Percentiles rank a stretch among this genome's conserved stretches.
These are phyloP conservation scores for Mycena floridula DNA, from an alignment of 768 basidiomycete species.

Conservation along the genomic window DNA sequence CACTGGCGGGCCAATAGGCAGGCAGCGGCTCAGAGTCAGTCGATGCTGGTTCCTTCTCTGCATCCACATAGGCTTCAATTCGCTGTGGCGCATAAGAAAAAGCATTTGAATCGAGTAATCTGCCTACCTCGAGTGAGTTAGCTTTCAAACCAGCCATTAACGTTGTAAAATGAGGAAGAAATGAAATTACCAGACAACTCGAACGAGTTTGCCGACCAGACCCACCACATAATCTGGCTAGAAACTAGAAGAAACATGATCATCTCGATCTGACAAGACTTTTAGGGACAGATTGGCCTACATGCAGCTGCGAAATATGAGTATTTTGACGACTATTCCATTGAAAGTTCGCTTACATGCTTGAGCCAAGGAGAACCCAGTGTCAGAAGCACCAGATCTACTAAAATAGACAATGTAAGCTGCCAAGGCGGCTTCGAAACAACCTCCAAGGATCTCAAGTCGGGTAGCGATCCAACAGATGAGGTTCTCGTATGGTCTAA, in stretches of 20 bases:
- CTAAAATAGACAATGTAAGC: constrained; percentile 27
- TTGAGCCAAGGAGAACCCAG: constrained; percentile 33
- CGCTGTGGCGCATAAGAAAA: too few relatives aligned
- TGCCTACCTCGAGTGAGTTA: constrained; percentile 16
- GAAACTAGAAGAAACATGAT: too few relatives aligned
- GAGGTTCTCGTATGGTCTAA: constrained; percentile 28
- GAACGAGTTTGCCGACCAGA: constrained; percentile 16
- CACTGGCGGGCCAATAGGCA: constrained; percentile 47
- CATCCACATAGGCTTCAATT: constrained; percentile 37
- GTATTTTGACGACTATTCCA: not conserved
- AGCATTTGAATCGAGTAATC: too few relatives aligned
- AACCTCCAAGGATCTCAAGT: constrained; percentile 35
- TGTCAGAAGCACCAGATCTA: constrained; percentile 20
- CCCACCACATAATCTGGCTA: constrained; percentile 13
- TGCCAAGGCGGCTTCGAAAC: constrained; percentile 37
- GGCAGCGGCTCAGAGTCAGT: constrained; percentile 32
- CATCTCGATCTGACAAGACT: too few relatives aligned
- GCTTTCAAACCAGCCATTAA: not conserved
- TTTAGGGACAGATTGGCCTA: too few relatives aligned
- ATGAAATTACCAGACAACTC: constrained; percentile 15
- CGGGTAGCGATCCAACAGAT: constrained; percentile 24
- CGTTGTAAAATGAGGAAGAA: not conserved
- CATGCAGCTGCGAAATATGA: constrained; percentile 7
- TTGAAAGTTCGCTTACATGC: constrained; percentile 20
- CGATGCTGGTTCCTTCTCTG: constrained; percentile 39